phyloP scores from a whole-genome alignment of 2,329 filamentous ascomycete genomes.

The Chaetomium sp. region DNA sequence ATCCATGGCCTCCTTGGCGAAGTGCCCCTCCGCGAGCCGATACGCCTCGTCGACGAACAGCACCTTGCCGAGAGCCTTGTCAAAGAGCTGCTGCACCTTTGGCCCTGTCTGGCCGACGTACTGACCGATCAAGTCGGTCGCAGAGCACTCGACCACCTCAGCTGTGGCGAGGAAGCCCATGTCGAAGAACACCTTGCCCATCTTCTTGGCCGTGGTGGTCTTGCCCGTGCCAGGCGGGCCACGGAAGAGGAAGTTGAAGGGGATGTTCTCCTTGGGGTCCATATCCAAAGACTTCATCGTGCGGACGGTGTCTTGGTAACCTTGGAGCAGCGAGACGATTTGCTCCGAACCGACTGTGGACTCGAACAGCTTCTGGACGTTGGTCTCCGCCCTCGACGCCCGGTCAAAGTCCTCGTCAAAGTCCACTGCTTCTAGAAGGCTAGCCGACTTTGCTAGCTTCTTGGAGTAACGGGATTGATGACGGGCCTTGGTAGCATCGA shows the following conservation, averaged over 20 bases:
- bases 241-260: conserved; percentile 70
- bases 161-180: conserved; percentile 65
- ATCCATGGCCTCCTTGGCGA: conserved; percentile 59
- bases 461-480: conserved; percentile 39
- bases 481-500: conserved; percentile 56
- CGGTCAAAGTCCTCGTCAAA: conserved; percentile 64
- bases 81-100: conserved; percentile 62
- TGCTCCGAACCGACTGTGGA: conserved; percentile 61
- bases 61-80: conserved; percentile 65
- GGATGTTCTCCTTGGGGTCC: conserved; percentile 60
- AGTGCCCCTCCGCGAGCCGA: conserved; percentile 59
- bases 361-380: conserved; percentile 58
- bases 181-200: conserved; percentile 75
- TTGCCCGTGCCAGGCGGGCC: conserved; percentile 73
- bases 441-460: conserved; percentile 31
- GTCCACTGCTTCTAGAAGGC: conserved; percentile 46
- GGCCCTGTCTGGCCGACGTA: conserved; percentile 71
- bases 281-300: conserved; percentile 54
- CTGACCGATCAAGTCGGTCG: conserved; percentile 67
- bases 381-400: conserved; percentile 48
- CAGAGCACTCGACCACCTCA: conserved; percentile 67
- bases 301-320: conserved; percentile 55
- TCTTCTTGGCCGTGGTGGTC: conserved; percentile 70
- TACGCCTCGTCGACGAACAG: conserved; percentile 76
- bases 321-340: conserved; percentile 55